Percentiles rank a stretch among this genome's conserved stretches.
Conservation (phyloP, 1,284 basidiomycete genomes). For the Trametes versicolor region DNA sequence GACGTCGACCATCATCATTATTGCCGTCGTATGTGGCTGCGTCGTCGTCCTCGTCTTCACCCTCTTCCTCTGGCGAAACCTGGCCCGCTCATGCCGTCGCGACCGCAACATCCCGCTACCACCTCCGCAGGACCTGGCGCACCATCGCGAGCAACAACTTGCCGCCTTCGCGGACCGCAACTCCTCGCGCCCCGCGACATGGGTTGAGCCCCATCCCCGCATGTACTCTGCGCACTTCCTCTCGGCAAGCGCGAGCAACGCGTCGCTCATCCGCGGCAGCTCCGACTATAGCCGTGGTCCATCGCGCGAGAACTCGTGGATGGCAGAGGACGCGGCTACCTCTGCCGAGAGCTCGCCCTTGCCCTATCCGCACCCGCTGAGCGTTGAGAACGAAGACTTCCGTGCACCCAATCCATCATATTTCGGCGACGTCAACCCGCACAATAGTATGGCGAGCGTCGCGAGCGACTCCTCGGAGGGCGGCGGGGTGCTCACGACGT, state of each 20-base stretch:
- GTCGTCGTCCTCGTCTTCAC: slow-evolving; percentile 52
- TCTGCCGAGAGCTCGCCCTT: slow-evolving; percentile 40
- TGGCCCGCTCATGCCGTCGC: slow-evolving; percentile 46
- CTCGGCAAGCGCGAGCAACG: slow-evolving; percentile 39
- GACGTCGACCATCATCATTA: slow-evolving; percentile 56
- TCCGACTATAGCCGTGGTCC: slow-evolving; percentile 28
- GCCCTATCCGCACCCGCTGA: slow-evolving; percentile 37
- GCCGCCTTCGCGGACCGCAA: slow-evolving; percentile 42
- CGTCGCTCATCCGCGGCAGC: slow-evolving; percentile 41
- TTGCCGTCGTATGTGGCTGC: slow-evolving; percentile 53
- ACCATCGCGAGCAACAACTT: slow-evolving; percentile 59
- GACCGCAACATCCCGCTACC: slow-evolving; percentile 58
- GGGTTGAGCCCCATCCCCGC: slow-evolving; percentile 33
- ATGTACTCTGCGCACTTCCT: slow-evolving; percentile 27
- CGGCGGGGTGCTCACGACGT: slow-evolving; percentile 22
- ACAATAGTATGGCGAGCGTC: slow-evolving; percentile 35
- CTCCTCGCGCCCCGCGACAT: slow-evolving; percentile 34
- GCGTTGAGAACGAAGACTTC: slow-evolving; percentile 20
- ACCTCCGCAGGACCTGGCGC: slow-evolving; percentile 67
- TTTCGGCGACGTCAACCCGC: slow-evolving; percentile 28
- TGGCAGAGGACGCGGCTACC: slow-evolving; percentile 38
- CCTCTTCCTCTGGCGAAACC: slow-evolving; percentile 50
- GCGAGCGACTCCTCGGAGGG: slow-evolving; percentile 32
- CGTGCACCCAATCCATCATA: slow-evolving; percentile 44
- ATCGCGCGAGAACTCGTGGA: slow-evolving; percentile 38